These are phyloP conservation scores for Lepiota brunneoincarnata DNA, from an alignment of 768 basidiomycete genomes.

Conservation along the genomic window DNA sequence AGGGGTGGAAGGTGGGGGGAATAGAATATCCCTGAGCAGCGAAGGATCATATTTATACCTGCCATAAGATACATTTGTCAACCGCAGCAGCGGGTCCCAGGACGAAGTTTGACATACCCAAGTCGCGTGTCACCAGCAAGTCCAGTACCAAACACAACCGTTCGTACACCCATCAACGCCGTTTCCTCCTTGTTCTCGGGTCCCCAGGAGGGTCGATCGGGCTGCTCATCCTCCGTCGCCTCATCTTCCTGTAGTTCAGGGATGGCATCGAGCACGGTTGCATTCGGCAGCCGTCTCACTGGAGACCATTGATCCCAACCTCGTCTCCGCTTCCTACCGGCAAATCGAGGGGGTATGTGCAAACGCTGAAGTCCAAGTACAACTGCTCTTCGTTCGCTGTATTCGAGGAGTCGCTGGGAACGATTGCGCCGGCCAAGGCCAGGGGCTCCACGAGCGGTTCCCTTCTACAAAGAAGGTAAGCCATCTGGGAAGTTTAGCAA, in stretches of 20 bases:
- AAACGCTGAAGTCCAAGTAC: slow-evolving; percentile 36
- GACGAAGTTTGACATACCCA: slow-evolving; percentile 36
- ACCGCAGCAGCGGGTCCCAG: background rate
- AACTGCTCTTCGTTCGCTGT: slow-evolving; percentile 53
- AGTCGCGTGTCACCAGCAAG: slow-evolving; percentile 34
- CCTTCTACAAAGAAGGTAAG: slow-evolving; percentile 35
- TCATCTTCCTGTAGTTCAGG: slow-evolving; percentile 33
- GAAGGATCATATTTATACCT: slow-evolving; percentile 55
- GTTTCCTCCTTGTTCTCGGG: slow-evolving; percentile 34
- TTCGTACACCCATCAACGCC: slow-evolving; percentile 42
- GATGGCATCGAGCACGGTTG: slow-evolving; percentile 38
- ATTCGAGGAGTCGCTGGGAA: slow-evolving; percentile 64
- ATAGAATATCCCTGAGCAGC: slow-evolving; percentile 40
- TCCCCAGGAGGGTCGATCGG: slow-evolving; percentile 17
- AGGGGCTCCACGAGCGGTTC: slow-evolving; percentile 44
- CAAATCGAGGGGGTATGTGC: slow-evolving; percentile 27
- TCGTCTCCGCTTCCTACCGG: slow-evolving; percentile 42
- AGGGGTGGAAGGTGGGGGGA: slow-evolving; percentile 29
- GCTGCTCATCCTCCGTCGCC: slow-evolving; percentile 20
- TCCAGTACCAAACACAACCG: slow-evolving; percentile 46
- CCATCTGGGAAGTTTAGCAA: background rate
- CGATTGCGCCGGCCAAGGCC: slow-evolving; percentile 62
- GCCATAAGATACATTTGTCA: background rate
- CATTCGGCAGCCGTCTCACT: slow-evolving; percentile 33
- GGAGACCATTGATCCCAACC: slow-evolving; percentile 28